Conservation (phyloP, 192 early-diverging fungal species). For the Phycomyces nitens region DNA sequence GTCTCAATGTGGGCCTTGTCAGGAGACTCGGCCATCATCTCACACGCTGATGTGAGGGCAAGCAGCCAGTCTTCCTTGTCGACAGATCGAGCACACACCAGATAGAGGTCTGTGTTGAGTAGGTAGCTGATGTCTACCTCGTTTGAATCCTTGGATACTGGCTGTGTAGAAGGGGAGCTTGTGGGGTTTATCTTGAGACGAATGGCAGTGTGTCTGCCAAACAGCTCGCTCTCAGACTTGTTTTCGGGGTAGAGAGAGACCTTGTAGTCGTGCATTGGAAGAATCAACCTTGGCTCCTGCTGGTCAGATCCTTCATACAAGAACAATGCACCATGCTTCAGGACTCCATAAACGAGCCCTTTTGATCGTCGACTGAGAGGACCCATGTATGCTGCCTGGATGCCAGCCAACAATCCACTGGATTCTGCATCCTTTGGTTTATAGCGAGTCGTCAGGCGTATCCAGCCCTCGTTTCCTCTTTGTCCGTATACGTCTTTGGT, state of each 20-base stretch:
- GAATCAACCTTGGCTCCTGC: constrained; percentile 45
- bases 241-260: constrained; percentile 74
- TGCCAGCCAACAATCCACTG: constrained; percentile 11
- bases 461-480: constrained; percentile 29
- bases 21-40: constrained; percentile 60
- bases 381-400: constrained; percentile 23
- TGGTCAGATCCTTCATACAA: constrained; percentile 60
- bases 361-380: constrained; percentile 19
- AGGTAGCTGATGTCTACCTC: constrained; percentile 48
- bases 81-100: constrained; percentile 55
- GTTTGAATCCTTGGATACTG: constrained; percentile 8
- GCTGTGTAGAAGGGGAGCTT: constrained; percentile 2
- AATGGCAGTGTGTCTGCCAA: constrained; percentile 63
- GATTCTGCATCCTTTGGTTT: constrained; percentile 16
- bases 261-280: constrained; percentile 67
- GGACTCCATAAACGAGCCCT: constrained; percentile 53
- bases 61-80: constrained; percentile 94
- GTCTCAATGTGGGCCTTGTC: constrained; percentile 6
- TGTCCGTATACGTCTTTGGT: not conserved
- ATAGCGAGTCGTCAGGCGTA: constrained; percentile 30
- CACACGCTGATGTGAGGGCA: constrained; percentile 59
- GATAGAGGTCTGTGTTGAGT: constrained; percentile 55
- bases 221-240: constrained; percentile 64
- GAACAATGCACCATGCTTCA: constrained; percentile 74
- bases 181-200: constrained; percentile 35